Evolutionary conservation across 768 basidiomycete genomes (phyloP), one percentile per base, ranked within the genome.

Genomic region (Hysterangium stoloniferum): DNA sequence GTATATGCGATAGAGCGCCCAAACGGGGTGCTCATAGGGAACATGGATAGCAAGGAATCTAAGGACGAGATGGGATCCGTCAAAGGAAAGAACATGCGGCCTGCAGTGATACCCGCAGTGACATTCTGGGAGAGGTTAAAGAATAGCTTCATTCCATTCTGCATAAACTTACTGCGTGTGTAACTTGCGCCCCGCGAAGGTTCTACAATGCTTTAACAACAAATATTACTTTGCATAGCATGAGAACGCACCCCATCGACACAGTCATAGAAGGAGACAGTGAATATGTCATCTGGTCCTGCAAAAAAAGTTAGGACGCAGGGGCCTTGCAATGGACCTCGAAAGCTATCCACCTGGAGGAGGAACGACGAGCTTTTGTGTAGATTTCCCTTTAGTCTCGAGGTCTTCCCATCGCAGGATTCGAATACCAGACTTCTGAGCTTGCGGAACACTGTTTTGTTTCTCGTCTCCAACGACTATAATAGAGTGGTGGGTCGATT

Each of bases 101-200:
- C 70, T 3, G 85, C 86, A 0, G 89, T 80, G n/a, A 93, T 84
- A 29, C 89, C 93, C 3, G 93, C 88, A 2, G 90, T 94, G 52
- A 95, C 61, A 56, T 91, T 92, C 63, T 70, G 54, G 20, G 29
- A 55, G 4, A 44, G 43, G 13, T 35, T 32, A 17, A 46, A 47
- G 55, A 32, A 27, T 13, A 44, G 1, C 17, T 13, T 6, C n/a
- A 32, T 6, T 28, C 29, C 34, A 20, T 31, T 5, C 29, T 22
- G 4, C 11, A 22, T 27, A 47, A 17, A 56, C 63, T 43, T 46
- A 66, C 66, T 34, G 86, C 76, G 62, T 92, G 88, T 0, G 88
- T 88, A 28, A 93, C 67, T 53, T 81, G 80, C 6, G 75, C 76
- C 20, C 76, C 83, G 50, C 75, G 76, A 6, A 84, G 61, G 33